Evolutionary conservation across 306 rosid species (phyloP).

Genomic region (Vachellia pachyceras): DNA sequence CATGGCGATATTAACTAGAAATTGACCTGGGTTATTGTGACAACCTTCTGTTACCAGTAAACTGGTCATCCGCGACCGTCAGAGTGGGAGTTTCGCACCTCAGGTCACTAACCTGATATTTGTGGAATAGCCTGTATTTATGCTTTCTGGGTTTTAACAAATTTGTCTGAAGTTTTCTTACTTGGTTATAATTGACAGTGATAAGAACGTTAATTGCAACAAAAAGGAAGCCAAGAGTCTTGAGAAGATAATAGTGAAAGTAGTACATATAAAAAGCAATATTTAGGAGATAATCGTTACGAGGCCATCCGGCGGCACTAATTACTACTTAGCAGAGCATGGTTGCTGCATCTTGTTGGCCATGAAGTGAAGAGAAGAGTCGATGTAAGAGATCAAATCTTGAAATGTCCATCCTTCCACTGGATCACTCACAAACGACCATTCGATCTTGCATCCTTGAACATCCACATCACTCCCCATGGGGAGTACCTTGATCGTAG

Average conservation of each 20-base stretch:
- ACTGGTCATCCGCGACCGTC: too few species aligned
- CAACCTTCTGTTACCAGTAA: too few species aligned
- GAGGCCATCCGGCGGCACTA: too few species aligned
- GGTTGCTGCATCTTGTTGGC: constrained; percentile 48
- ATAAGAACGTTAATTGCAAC: background rate
- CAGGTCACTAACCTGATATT: background rate
- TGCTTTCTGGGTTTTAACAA: background rate
- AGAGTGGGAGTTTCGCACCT: too few species aligned
- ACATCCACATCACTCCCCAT: background rate
- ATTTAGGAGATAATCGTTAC: too few species aligned
- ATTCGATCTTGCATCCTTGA: constrained; percentile 55
- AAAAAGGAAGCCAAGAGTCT: background rate
- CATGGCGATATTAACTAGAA: background rate
- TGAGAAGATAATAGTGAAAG: background rate
- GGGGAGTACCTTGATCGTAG: constrained; percentile 40
- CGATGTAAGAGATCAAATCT: constrained; percentile 37
- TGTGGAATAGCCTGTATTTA: background rate
- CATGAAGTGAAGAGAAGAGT: constrained; percentile 39
- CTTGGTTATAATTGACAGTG: background rate
- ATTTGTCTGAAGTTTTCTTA: too few species aligned
- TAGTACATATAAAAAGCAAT: background rate
- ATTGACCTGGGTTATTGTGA: background rate
- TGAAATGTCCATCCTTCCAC: constrained; percentile 48
- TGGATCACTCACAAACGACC: constrained; percentile 68
- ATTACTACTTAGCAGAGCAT: background rate